Percentiles rank a stretch among this genome's conserved stretches.
These are phyloP conservation scores for Alnus glutinosa DNA, from an alignment of 306 rosid species.

Conservation along the genomic window DNA sequence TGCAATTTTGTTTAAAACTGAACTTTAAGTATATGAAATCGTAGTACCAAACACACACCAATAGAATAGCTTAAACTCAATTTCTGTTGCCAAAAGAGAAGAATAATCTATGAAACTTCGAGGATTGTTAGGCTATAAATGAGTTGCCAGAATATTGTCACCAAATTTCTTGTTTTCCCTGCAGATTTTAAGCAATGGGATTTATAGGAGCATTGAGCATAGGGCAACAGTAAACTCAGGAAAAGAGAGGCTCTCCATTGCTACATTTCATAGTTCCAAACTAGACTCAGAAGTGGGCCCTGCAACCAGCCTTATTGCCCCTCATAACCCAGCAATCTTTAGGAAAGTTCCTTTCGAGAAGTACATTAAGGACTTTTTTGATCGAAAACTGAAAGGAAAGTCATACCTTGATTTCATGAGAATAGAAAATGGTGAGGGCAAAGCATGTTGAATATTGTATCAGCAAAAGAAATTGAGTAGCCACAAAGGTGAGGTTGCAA, in stretches of 20 bases:
- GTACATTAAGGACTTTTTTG: constrained; percentile 27
- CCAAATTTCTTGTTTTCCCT: neutral
- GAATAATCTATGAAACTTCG: neutral
- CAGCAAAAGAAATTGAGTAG: neutral
- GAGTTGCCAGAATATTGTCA: neutral
- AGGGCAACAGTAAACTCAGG: constrained; percentile 16
- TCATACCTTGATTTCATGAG: constrained; percentile 33
- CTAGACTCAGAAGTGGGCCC: constrained; percentile 28
- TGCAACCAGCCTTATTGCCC: constrained; percentile 24
- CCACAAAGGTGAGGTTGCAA: neutral
- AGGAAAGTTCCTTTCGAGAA: constrained; percentile 8
- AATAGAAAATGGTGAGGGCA: constrained; percentile 4
- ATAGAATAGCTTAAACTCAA: neutral
- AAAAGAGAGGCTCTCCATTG: constrained; percentile 31
- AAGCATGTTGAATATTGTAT: neutral
- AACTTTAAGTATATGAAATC: no score
- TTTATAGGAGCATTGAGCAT: constrained; percentile 28
- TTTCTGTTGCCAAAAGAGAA: neutral
- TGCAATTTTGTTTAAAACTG: no score
- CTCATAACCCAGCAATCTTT: constrained; percentile 21
- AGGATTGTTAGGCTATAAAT: neutral
- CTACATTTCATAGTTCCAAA: constrained; percentile 27
- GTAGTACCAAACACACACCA: no score
- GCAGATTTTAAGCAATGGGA: constrained; percentile 32
- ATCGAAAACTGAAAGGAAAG: constrained; percentile 29